Evolutionary conservation across 208 protist species (phyloP).

Genomic region (Tritrichomonas musculus): DNA sequence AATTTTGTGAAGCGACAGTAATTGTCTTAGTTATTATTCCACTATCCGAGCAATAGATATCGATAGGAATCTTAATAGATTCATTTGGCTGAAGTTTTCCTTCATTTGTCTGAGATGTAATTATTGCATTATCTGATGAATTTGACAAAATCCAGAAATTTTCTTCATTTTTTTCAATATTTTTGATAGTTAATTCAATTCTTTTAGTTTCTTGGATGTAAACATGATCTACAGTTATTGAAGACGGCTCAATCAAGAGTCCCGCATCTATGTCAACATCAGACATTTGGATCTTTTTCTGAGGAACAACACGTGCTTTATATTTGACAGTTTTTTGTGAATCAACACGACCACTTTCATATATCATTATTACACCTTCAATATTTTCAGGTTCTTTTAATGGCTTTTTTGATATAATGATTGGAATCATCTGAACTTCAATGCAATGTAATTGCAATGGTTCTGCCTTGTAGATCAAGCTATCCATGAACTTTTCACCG

Average conservation of each 20-base stretch:
- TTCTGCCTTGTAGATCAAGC: background rate
- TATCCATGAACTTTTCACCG: background rate
- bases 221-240: background rate
- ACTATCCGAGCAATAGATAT: background rate
- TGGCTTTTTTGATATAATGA: background rate
- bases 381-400: background rate
- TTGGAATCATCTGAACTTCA: conserved; percentile 17
- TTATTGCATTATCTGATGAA: background rate
- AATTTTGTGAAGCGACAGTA: background rate
- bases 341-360: background rate
- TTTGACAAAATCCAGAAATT: background rate
- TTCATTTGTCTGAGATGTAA: background rate
- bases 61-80: background rate
- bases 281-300: background rate
- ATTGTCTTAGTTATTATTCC: background rate
- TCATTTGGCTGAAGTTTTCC: background rate
- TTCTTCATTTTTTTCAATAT: background rate
- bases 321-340: background rate
- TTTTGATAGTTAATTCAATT: background rate
- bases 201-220: background rate
- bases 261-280: background rate
- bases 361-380: background rate
- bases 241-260: background rate
- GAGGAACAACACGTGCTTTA: background rate
- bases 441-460: background rate